Base-by-base conservation (phyloP, 2,329 filamentous ascomycete species). In the Byssoonygena ceratinophila region DNA sequence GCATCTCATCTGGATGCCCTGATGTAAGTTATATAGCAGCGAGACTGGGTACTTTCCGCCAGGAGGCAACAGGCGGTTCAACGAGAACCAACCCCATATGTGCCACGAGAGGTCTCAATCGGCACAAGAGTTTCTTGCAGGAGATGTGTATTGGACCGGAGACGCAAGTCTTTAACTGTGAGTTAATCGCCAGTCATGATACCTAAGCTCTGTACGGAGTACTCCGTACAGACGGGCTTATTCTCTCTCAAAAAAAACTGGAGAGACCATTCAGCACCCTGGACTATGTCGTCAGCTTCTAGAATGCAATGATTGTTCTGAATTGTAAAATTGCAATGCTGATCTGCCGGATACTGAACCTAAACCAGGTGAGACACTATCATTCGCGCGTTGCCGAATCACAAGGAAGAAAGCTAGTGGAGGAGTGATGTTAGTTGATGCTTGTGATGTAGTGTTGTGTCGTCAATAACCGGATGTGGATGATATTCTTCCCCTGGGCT, bases 341-440 rank as follows among this genome's bases (percentile, higher is more conserved):
- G 50, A 54, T 45, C 49, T 22, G 39, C 32, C 52, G 48, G 37
- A 53, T 29, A 50, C 44, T 50, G 43, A 36, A 39, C 52, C 55
- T 43, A 54, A 52, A 51, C 41, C 36, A 25, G 27, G 46, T 29
- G 43, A 52, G 46, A 45, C 39, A 49, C 40, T 36, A 34, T 53
- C 18, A 44, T 29, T 47, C 27, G 31, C n/a, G 18, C 18, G 22
- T 50, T 29, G 6, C 25, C 27, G 37, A 44, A 44, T 48, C 46
- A 36, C 31, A 34, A 49, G 14, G 23, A 34, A 29, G 36, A 29
- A 20, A 20, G 45, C 51, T 32, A 4, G 22, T 22, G 16, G 18
- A 31, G 11, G 8, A 20, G 37, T 8, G 47, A 43, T n/a, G 37
- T 32, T 4, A 27, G 22, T n/a, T n/a, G 20, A 36, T n/a, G 20